Percentiles rank a stretch among this genome's conserved stretches.
phyloP scores from a whole-genome alignment of 139 green algal genomes.

The Penium margaritaceum region DNA sequence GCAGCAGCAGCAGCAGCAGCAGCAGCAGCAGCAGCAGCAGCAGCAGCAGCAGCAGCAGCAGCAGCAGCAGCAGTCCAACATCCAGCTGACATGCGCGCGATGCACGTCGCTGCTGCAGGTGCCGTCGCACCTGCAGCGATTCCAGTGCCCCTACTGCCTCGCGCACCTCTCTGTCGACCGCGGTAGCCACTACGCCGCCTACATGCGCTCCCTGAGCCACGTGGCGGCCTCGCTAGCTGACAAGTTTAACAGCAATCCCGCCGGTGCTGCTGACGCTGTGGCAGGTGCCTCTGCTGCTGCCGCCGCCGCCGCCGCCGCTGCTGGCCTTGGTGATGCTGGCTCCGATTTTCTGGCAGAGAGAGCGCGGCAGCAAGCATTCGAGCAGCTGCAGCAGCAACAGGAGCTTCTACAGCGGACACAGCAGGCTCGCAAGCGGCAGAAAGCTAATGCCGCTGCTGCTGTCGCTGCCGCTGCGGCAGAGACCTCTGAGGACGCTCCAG shows the following conservation, averaged over 20 bases:
- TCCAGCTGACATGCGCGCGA: slow-evolving; percentile 36
- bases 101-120: slow-evolving; percentile 35
- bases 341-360: too few species aligned
- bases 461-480: too few species aligned
- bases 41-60: too few species aligned
- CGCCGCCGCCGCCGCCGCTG: not conserved
- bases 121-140: slow-evolving; percentile 14
- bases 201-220: not conserved
- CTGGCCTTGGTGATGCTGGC: not conserved
- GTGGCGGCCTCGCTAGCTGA: not conserved
- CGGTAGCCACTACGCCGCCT: not conserved
- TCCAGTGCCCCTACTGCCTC: slow-evolving; percentile 32
- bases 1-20: too few species aligned
- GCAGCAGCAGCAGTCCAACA: too few species aligned
- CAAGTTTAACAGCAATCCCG: not conserved
- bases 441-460: too few species aligned
- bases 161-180: slow-evolving; percentile 17
- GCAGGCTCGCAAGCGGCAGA: too few species aligned
- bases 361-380: too few species aligned
- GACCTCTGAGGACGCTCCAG: too few species aligned
- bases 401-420: too few species aligned
- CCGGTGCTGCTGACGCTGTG: not conserved
- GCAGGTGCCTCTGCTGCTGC: not conserved
- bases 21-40: too few species aligned
- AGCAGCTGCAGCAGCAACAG: too few species aligned